Percentiles rank a stretch among this genome's conserved stretches.
Conservation (phyloP, 2,329 filamentous ascomycete species). For the Sclerotinia sclerotiorum region DNA sequence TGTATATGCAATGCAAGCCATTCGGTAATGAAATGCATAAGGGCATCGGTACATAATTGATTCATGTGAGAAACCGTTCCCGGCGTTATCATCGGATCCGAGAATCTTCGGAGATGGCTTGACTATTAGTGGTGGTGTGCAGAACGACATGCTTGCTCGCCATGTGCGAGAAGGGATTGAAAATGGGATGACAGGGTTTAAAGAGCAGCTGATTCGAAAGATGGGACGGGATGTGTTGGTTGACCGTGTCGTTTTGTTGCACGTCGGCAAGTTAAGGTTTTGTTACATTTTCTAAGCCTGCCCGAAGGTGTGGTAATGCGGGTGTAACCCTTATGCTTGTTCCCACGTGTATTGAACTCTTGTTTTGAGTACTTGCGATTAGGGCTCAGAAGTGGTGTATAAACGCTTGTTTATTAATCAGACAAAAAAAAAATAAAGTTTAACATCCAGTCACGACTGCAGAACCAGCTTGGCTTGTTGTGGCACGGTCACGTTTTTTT, state of each 20-base stretch:
- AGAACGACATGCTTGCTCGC: slow-evolving; percentile 7
- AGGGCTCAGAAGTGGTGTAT: neutral
- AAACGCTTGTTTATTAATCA: neutral
- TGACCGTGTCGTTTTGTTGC: neutral
- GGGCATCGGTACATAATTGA: neutral
- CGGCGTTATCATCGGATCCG: neutral
- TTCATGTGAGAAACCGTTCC: neutral
- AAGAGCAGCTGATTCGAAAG: neutral
- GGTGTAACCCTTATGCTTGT: neutral
- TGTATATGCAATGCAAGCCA: neutral
- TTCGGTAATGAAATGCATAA: neutral
- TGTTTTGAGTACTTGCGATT: neutral
- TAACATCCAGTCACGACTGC: neutral
- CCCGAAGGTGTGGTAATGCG: neutral
- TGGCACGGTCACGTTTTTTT: slow-evolving; percentile 5
- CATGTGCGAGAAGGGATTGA: slow-evolving; percentile 8
- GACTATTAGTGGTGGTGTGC: neutral
- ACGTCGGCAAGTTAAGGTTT: neutral
- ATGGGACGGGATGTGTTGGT: neutral
- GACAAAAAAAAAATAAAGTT: neutral
- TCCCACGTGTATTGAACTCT: neutral
- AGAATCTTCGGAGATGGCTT: neutral
- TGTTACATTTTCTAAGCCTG: neutral
- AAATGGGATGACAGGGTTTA: slow-evolving; percentile 5
- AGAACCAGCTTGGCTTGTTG: neutral